These are phyloP conservation scores for Boletus mariae DNA, from an alignment of 1,284 basidiomycete species.

Conservation along the genomic window DNA sequence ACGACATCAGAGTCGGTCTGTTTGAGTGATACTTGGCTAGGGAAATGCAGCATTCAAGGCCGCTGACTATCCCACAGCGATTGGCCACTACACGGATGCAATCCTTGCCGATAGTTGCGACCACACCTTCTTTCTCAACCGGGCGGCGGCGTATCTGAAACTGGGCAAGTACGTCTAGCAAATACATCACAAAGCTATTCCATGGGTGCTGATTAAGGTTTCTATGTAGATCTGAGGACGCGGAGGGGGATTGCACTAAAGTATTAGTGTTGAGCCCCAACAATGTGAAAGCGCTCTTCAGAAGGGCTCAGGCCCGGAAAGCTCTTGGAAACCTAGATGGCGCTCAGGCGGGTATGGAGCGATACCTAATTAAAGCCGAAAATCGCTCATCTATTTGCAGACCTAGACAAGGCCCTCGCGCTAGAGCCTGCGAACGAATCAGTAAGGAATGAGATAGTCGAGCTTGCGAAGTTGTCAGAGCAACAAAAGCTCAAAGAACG, in stretches of 20 bases:
- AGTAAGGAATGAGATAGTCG: constrained; percentile 53
- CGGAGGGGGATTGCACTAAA: constrained; percentile 66
- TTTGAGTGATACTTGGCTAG: constrained; percentile 31
- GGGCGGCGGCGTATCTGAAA: constrained; percentile 80
- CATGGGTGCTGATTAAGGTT: constrained; percentile 3
- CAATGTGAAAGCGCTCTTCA: constrained; percentile 70
- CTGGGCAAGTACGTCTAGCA: constrained; percentile 69
- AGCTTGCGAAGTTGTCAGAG: constrained; percentile 39
- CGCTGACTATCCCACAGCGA: constrained; percentile 48
- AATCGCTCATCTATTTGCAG: constrained; percentile 35
- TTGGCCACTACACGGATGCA: constrained; percentile 72
- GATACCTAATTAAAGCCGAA: background rate
- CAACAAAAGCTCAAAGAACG: constrained; percentile 34
- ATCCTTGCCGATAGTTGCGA: constrained; percentile 62
- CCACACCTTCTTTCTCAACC: constrained; percentile 69
- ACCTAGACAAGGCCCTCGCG: constrained; percentile 52
- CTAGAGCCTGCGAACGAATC: constrained; percentile 59
- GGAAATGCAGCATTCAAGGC: constrained; percentile 58
- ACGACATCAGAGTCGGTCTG: background rate
- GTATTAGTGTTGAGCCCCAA: constrained; percentile 49
- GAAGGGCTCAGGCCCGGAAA: constrained; percentile 65
- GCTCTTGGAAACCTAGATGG: constrained; percentile 48
- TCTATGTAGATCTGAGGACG: constrained; percentile 58
- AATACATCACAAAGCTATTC: constrained; percentile 3
- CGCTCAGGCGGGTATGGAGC: constrained; percentile 52